Evolutionary conservation across 441 rosid genomes (phyloP).

Genomic region (Corymbia citriodora): DNA sequence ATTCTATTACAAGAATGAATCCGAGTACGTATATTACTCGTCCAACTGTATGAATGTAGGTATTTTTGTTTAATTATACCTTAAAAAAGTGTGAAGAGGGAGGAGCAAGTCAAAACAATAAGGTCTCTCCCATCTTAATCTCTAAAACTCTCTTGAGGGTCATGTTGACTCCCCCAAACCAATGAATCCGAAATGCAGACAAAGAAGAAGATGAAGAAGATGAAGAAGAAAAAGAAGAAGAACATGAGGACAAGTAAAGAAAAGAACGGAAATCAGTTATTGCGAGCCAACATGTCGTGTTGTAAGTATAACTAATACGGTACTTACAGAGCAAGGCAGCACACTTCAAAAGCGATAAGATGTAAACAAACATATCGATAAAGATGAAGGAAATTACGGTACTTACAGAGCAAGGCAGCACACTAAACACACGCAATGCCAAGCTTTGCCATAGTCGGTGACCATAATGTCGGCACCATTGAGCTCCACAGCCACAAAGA

Average conservation of each 20-base stretch:
- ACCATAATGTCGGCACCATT: not conserved
- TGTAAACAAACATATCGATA: not conserved
- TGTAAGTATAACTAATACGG: not conserved
- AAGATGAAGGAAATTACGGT: too few relatives aligned
- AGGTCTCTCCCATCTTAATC: not conserved
- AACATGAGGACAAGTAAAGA: not conserved
- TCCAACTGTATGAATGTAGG: not conserved
- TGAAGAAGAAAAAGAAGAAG: not conserved
- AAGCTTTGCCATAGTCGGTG: too few relatives aligned
- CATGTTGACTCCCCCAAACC: not conserved
- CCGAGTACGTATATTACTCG: not conserved
- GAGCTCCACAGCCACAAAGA: not conserved
- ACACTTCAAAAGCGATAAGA: not conserved
- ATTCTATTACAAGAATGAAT: not conserved
- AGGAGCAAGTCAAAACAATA: not conserved
- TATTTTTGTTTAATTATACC: not conserved
- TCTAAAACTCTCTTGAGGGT: not conserved
- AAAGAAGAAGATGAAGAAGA: not conserved
- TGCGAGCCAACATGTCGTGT: not conserved
- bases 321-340: not conserved
- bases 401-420: not conserved
- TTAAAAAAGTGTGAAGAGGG: not conserved
- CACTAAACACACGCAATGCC: not conserved
- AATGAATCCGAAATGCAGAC: not conserved
- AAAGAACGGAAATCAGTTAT: not conserved